Base-by-base conservation (phyloP, 176 grass and related monocot genomes). In the Eragrostis curvula region DNA sequence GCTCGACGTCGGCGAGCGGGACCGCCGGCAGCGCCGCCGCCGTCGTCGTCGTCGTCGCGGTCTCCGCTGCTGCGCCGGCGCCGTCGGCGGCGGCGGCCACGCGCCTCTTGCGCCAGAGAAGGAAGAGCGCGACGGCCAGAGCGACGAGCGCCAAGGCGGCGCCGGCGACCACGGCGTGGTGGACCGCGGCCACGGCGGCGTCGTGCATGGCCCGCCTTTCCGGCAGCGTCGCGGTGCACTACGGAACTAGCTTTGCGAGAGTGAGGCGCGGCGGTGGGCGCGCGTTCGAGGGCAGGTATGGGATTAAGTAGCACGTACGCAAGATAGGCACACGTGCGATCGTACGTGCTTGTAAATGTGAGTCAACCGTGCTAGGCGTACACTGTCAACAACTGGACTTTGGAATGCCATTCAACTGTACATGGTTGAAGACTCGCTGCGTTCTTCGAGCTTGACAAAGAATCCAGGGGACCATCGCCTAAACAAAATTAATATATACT, bases 1-100 rank as follows among this genome's bases (percentile, higher is more conserved):
- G 62, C 85, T 94, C 91, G 0, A 97, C 66, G 39, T 90, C 91
- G 17, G 84, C 81, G 3, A 89, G 78, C 9, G 85, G 79, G 58
- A 78, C 16, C 10, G 71, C 74, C 28, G 48, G 91, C n/a, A 94
- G 69, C 3, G 78, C 30, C 18, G 55, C 63, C 0, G 78, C 16
- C n/a, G 61, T 39, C 6, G 25, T 70, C 9, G 47, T 65, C 12
- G 61, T 14, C 61, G 4, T 30, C 15, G 8, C 10, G 32, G 32
- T 4, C 13, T 6, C 20, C 18, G 18, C 40, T 45, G 32, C 32
- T 3, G 45, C 30, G 16, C n/a, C 73, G 3, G 25, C 24, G 16
- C 2, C 58, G 3, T 36, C 32, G 32, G 75, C 17, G 43, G 75
- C 17, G 43, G 55, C 69, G 27, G 4, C 59, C 12, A 12, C 6